Base-by-base conservation (phyloP, 495 filamentous ascomycete species). In the Penicillium coffeae region DNA sequence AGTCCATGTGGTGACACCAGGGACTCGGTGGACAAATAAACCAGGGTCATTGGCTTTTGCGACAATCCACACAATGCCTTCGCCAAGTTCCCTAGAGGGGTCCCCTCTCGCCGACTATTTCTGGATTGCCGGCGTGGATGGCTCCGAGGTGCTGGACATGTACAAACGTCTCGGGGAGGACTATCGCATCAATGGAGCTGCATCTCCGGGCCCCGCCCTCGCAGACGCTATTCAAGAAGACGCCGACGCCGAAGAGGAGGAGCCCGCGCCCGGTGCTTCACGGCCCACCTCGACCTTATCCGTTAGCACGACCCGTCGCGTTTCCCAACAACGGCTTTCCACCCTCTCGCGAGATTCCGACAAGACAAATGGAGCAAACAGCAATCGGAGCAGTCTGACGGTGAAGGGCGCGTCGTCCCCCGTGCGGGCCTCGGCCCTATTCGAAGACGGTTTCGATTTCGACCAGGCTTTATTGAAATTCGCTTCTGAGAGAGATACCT, bases 21-120 rank as follows among this genome's bases (percentile, higher is more conserved):
- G 48, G 34, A 54, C 45, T 49, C 47, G 55, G 53, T 47, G 45
- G 40, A 34, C 49, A 18, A 42, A 47, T 33, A 34, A 51, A 48
- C 45, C 35, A 45, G 45, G 41, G 48, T 45, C 48, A 48, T 51
- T 41, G 52, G 51, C 48, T 30, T 45, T 41, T 40, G 58, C 43
- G 55, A 61, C 49, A 34, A 42, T 30, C 18, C 40, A 38, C 51
- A 52, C 53, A 42, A 63, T 63, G 60, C 58, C 60, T 27, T 64
- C 68, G 20, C 48, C 64, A 16, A 44, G 64, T 41, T 34, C 62
- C 18, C 56, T 69, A 45, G 64, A 63, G 50, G 77, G 86, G 16
- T 84, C 86, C 43, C 93, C 93, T 52, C 83, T 98, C 51, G 93
- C 93, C 63, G 93, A 98, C 68, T 96, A 94, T 73, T 98, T 98